phyloP scores from a whole-genome alignment of 768 basidiomycete species.

The Panus rudis region DNA sequence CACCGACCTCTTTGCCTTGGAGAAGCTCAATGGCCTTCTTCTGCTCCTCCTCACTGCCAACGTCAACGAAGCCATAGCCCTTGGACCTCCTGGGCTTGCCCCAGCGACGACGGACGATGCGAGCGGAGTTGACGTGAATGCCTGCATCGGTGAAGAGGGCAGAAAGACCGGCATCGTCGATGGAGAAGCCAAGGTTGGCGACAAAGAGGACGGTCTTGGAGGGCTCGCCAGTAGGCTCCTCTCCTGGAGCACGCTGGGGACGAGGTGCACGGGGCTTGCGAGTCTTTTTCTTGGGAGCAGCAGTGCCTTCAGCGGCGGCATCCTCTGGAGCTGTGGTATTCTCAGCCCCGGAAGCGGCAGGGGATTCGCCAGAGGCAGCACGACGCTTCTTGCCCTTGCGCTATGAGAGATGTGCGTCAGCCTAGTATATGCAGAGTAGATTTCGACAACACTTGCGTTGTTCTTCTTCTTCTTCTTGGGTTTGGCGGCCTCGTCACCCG shows the following conservation, averaged over 20 bases:
- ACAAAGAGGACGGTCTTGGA: conserved; percentile 90
- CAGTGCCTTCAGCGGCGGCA: conserved; percentile 32
- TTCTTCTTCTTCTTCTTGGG: conserved; percentile 78
- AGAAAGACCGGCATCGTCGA: conserved; percentile 77
- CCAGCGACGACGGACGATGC: conserved; percentile 82
- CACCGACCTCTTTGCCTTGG: conserved; percentile 83
- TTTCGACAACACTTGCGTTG: conserved; percentile 36
- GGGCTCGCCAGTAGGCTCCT: conserved; percentile 82
- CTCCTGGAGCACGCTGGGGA: conserved; percentile 62
- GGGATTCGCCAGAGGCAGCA: conserved; percentile 26
- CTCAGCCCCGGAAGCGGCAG: conserved; percentile 15
- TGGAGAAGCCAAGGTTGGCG: conserved; percentile 94
- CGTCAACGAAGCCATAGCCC: conserved; percentile 97
- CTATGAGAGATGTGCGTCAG: conserved; percentile 27
- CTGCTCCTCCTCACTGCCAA: conserved; percentile 84
- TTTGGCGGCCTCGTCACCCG: conserved; percentile 52
- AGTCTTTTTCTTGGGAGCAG: conserved; percentile 39
- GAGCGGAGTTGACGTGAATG: conserved; percentile 77
- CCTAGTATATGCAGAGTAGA: conserved; percentile 12
- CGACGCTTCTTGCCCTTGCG: conserved; percentile 44
- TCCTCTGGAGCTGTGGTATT: conserved; percentile 15
- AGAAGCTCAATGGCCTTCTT: conserved; percentile 82
- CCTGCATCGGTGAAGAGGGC: conserved; percentile 83
- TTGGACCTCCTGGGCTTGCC: conserved; percentile 85
- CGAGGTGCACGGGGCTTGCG: conserved; percentile 57